phyloP scores from a whole-genome alignment of 306 rosid genomes.

The Vicia faba region DNA sequence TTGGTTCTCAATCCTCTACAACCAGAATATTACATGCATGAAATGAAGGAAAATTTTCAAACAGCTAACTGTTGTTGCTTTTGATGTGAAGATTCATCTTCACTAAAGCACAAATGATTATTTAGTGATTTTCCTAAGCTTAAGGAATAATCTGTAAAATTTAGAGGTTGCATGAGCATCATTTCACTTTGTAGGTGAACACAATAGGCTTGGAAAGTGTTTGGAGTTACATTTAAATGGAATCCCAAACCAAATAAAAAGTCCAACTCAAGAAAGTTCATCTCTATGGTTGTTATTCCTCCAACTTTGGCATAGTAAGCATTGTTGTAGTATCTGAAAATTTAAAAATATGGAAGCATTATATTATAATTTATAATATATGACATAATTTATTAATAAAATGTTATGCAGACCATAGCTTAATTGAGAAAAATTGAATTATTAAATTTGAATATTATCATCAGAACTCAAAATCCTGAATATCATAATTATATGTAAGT shows the following conservation, averaged over 20 bases:
- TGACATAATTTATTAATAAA: too few species aligned
- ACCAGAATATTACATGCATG: conserved; percentile 42
- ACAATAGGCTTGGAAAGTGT: conserved; percentile 72
- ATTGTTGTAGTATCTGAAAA: conserved; percentile 84
- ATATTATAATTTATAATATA: too few species aligned
- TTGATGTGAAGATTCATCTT: conserved; percentile 76
- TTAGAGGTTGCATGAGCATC: conserved; percentile 65
- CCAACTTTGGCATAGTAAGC: conserved; percentile 98
- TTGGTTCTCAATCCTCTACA: conserved; percentile 43
- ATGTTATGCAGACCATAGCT: too few species aligned
- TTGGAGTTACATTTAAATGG: conserved; percentile 77
- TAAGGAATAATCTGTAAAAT: conserved; percentile 54
- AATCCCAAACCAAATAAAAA: conserved; percentile 89
- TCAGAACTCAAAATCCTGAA: too few species aligned
- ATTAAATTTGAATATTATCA: too few species aligned
- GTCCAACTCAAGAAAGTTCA: conserved; percentile 93
- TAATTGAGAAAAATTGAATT: too few species aligned
- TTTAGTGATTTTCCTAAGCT: conserved; percentile 55
- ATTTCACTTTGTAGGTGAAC: conserved; percentile 74
- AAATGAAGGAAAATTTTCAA: conserved; percentile 43
- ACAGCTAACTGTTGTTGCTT: conserved; percentile 80
- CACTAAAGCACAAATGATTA: conserved; percentile 63
- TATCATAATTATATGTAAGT: too few species aligned
- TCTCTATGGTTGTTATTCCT: conserved; percentile 87
- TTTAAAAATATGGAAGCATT: neutral